These are phyloP conservation scores for Blumeria hordei DNA, from an alignment of 2,329 filamentous ascomycete species.

Conservation along the genomic window DNA sequence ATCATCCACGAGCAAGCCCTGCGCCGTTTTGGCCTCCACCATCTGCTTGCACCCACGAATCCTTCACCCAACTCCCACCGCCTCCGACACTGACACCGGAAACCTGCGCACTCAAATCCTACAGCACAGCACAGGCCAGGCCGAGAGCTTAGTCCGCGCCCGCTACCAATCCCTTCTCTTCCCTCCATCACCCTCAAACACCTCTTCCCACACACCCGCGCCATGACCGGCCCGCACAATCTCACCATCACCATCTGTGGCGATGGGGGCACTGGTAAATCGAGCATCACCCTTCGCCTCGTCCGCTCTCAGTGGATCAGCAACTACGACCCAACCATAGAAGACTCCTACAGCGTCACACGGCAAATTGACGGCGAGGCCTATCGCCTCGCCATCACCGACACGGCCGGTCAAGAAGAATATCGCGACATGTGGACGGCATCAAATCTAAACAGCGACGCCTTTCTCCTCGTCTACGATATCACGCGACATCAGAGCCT, in stretches of 20 bases:
- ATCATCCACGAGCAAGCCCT: too few species aligned
- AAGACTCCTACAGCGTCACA: constrained; percentile 68
- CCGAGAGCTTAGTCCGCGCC: too few species aligned
- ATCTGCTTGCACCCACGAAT: too few species aligned
- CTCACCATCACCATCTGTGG: constrained; percentile 66
- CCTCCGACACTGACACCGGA: too few species aligned
- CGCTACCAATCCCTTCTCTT: too few species aligned
- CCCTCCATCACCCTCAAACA: too few species aligned
- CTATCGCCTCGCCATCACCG: constrained; percentile 57
- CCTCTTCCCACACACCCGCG: too few species aligned
- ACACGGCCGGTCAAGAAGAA: constrained; percentile 77
- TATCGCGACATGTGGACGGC: constrained; percentile 71
- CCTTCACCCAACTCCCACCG: too few species aligned
- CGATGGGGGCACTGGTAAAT: constrained; percentile 68
- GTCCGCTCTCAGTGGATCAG: constrained; percentile 67
- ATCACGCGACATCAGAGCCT: constrained; percentile 49
- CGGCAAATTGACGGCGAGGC: constrained; percentile 52
- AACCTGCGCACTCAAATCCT: too few species aligned
- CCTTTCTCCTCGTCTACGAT: constrained; percentile 72
- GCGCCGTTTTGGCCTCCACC: too few species aligned
- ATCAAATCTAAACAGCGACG: constrained; percentile 55
- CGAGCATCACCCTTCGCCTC: constrained; percentile 60
- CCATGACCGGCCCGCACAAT: constrained; percentile 4
- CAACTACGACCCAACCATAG: constrained; percentile 60
- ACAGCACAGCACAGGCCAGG: too few species aligned